Evolutionary conservation across 768 basidiomycete genomes (phyloP), one percentile per base, ranked within the genome.

Genomic region (Mycena galopus): DNA sequence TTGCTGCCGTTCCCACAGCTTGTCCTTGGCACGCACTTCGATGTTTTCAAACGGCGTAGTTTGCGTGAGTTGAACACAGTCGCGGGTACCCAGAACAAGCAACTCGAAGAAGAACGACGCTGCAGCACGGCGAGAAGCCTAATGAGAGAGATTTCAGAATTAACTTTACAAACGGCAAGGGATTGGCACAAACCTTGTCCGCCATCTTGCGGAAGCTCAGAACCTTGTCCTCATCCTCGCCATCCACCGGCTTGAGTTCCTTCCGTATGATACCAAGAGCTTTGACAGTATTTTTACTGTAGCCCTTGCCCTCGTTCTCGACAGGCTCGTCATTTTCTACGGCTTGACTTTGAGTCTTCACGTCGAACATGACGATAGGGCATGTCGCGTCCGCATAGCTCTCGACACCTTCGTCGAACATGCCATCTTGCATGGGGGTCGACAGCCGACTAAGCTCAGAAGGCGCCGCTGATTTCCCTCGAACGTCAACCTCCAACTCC

Each of bases 31-130:
- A 12, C 87, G 83, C 35, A 98, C 86, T 77, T 93, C 89, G 68
- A 99, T 98, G 81, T 97, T 96, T 72, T 92, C 93, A 78, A 95
- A 98, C 0, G 95, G 85, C 10, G 84, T 85, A 7, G 79, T 77
- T 80, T 99, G 98, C 9, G 90, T 83, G 53, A 99, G 82, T 76
- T 93, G 91, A 75, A 99, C 85, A 79, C 94, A 96, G 80, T 98
- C 97, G 37, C 95, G 92, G 5, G 97, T 98, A 12, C 96, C 93
- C 1, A 99, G 90, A 2, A 99, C 96, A 32, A 99, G 91, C 37
- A 98, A 83, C 81, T 99, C 98, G 79, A 99, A 99, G 88, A 99
- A 99, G 86, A 99, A 98, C 2, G 96, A 92, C 1, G 97, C 91
- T 1, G 97, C 96, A 16, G 96, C 98, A 50, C 96, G 91, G 57